These are phyloP conservation scores for Fonsecaea nubica DNA, from an alignment of 2,329 filamentous ascomycete species.

Conservation along the genomic window DNA sequence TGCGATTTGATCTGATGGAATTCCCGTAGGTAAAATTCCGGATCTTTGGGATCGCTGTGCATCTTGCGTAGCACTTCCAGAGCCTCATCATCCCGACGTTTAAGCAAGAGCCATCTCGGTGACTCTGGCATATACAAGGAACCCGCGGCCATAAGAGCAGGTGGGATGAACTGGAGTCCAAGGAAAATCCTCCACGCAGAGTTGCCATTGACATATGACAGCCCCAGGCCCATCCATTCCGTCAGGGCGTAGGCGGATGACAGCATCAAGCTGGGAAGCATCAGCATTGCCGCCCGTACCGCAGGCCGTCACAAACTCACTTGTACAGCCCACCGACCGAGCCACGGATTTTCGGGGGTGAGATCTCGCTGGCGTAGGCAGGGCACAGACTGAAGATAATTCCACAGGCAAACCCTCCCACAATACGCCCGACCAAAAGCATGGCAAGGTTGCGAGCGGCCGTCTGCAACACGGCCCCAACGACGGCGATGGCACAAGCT, in stretches of 20 bases:
- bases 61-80: conserved; percentile 25
- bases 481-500: conserved; percentile 3
- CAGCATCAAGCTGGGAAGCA: background rate
- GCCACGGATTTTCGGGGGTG: conserved; percentile 19
- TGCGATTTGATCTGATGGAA: conserved; percentile 19
- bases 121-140: conserved; percentile 41
- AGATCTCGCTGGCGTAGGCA: conserved; percentile 20
- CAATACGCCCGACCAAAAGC: conserved; percentile 20
- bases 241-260: background rate
- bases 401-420: conserved; percentile 26
- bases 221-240: conserved; percentile 15
- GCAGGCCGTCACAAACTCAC: no score
- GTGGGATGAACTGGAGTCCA: conserved; percentile 15
- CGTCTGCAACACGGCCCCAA: conserved; percentile 15
- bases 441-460: conserved; percentile 20
- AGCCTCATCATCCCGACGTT: conserved; percentile 32
- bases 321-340: conserved; percentile 16
- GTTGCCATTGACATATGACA: conserved; percentile 14
- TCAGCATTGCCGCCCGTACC: no score
- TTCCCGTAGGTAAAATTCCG: conserved; percentile 7
- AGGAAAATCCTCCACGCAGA: conserved; percentile 24
- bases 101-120: conserved; percentile 40
- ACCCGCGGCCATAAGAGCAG: conserved; percentile 16
- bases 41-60: conserved; percentile 1
- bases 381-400: conserved; percentile 25